Evolutionary conservation across 202 grass and related monocot genomes (phyloP).

Genomic region (Dendrocalamus latiflorus): DNA sequence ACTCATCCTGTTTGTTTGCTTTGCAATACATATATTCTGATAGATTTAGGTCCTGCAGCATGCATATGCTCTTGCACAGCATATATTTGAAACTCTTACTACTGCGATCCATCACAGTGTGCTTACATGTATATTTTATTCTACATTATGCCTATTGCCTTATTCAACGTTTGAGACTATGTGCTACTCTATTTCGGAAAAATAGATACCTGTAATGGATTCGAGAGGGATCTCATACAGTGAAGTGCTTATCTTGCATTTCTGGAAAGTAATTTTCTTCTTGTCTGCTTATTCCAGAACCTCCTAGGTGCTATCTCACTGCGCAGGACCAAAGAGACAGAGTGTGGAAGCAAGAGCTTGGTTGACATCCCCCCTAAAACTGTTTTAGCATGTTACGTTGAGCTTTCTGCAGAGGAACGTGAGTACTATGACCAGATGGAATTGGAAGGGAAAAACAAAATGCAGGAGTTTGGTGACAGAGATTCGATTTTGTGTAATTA

Average conservation of each 20-base stretch:
- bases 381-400: constrained; percentile 56
- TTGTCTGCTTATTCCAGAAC: constrained; percentile 50
- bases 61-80: not conserved
- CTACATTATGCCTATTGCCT: not conserved
- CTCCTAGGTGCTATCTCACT: constrained; percentile 82
- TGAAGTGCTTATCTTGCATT: not conserved
- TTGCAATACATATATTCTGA: not conserved
- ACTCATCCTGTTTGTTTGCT: not conserved
- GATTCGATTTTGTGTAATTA: constrained; percentile 73
- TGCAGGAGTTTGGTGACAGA: constrained; percentile 61
- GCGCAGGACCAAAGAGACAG: constrained; percentile 71
- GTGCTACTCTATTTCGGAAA: not conserved
- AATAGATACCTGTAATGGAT: not conserved
- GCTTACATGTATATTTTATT: not conserved
- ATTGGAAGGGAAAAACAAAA: constrained; percentile 66
- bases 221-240: not conserved
- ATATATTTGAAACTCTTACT: not conserved
- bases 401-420: constrained; percentile 84
- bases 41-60: not conserved
- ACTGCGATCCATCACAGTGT: not conserved
- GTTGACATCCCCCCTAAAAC: constrained; percentile 62
- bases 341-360: constrained; percentile 46
- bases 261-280: not conserved
- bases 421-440: constrained; percentile 74
- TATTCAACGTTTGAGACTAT: not conserved